Conservation (phyloP, 768 basidiomycete genomes). For the Mycena chlorophos region DNA sequence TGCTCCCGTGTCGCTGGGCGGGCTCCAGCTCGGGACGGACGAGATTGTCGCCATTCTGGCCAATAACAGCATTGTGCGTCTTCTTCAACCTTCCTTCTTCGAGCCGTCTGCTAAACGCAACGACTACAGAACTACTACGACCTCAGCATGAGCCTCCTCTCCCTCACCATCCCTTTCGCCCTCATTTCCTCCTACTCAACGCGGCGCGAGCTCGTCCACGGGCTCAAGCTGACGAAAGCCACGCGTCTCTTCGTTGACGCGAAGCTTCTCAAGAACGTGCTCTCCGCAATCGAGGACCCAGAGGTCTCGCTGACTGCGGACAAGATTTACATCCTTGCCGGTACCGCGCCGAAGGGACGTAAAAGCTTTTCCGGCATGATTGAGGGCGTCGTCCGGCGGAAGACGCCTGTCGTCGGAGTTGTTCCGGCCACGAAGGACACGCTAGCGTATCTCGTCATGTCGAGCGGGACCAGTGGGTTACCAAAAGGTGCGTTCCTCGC, state of each 20-base stretch:
- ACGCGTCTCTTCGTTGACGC: slow-evolving; percentile 58
- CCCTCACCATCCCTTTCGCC: slow-evolving; percentile 51
- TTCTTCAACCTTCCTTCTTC: background rate
- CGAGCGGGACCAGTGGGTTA: slow-evolving; percentile 75
- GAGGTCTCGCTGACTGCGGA: slow-evolving; percentile 38
- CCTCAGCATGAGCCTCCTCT: slow-evolving; percentile 50
- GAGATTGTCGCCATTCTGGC: slow-evolving; percentile 72
- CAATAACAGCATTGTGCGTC: slow-evolving; percentile 65
- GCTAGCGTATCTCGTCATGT: slow-evolving; percentile 70
- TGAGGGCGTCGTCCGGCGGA: slow-evolving; percentile 35
- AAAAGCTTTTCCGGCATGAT: slow-evolving; percentile 49
- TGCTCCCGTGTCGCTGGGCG: slow-evolving; percentile 47
- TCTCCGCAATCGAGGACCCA: slow-evolving; percentile 19
- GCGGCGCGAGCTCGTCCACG: slow-evolving; percentile 54
- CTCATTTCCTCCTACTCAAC: slow-evolving; percentile 58
- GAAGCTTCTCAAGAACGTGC: slow-evolving; percentile 32
- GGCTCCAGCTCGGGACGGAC: slow-evolving; percentile 45
- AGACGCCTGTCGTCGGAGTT: slow-evolving; percentile 42
- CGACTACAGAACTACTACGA: slow-evolving; percentile 52
- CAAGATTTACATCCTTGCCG: slow-evolving; percentile 54
- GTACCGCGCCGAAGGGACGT: slow-evolving; percentile 36
- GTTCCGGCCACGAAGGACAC: slow-evolving; percentile 51
- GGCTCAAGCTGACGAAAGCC: slow-evolving; percentile 45
- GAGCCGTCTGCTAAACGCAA: background rate
- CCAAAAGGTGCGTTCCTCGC: slow-evolving; percentile 58